Conservation (phyloP, 306 rosid species). For the Sicyos baderoa region DNA sequence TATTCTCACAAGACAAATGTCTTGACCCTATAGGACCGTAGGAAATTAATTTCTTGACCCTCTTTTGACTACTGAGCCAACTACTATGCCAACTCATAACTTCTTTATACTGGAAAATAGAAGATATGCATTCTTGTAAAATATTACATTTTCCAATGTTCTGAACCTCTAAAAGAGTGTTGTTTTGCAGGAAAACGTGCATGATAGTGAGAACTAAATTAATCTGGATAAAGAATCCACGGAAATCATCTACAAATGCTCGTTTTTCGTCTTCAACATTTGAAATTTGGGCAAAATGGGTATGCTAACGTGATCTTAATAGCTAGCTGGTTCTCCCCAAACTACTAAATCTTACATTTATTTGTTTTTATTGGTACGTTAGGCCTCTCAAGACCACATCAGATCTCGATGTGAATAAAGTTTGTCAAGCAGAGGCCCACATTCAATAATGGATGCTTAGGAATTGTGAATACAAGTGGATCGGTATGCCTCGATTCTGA, state of each 20-base stretch:
- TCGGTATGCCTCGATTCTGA: not conserved
- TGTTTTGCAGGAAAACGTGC: conserved; percentile 9
- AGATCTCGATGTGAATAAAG: not conserved
- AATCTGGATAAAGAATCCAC: not conserved
- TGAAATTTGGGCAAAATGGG: no score
- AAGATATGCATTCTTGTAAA: not conserved
- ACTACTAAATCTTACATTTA: not conserved
- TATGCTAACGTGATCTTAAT: no score
- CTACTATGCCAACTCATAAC: no score
- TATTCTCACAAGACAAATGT: no score
- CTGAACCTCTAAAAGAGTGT: not conserved
- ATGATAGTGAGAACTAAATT: not conserved
- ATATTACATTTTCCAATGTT: not conserved
- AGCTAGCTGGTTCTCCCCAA: not conserved
- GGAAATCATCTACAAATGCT: not conserved
- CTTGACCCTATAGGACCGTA: no score
- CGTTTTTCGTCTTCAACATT: no score
- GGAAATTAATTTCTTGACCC: no score
- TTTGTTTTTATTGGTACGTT: no score
- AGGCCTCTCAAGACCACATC: no score
- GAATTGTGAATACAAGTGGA: conserved; percentile 7
- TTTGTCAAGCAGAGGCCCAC: not conserved
- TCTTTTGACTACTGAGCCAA: no score
- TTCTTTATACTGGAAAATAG: no score
- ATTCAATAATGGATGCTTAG: not conserved